Conservation (phyloP, 1,284 basidiomycete species). For the Cryptococcus jaspeensis region DNA sequence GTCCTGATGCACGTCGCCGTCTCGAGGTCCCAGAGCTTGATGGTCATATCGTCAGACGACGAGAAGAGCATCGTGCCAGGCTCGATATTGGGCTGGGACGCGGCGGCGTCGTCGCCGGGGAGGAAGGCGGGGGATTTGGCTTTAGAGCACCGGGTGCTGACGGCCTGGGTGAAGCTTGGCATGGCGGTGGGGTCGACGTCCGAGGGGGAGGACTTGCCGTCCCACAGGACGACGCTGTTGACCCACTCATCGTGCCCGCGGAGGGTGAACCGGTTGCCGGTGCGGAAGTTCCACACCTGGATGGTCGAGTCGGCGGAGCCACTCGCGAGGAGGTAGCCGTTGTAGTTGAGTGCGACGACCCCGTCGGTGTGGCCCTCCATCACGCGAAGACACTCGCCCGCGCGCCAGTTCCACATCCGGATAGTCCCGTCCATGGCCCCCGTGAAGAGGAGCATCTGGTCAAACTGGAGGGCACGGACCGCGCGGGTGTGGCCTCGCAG, state of each 20-base stretch:
- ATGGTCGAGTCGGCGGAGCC: slow-evolving; percentile 87
- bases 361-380: slow-evolving; percentile 88
- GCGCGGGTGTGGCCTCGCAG: slow-evolving; percentile 89
- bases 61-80: slow-evolving; percentile 93
- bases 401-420: slow-evolving; percentile 95
- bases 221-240: slow-evolving; percentile 92
- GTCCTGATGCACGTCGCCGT: slow-evolving; percentile 76
- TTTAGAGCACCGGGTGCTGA: slow-evolving; percentile 11
- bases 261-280: slow-evolving; percentile 86
- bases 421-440: slow-evolving; percentile 95
- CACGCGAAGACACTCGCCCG: slow-evolving; percentile 75
- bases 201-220: slow-evolving; percentile 59
- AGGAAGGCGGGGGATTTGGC: slow-evolving; percentile 12
- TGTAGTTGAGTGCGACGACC: slow-evolving; percentile 88
- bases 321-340: slow-evolving; percentile 86
- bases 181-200: slow-evolving; percentile 50
- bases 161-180: slow-evolving; percentile 44
- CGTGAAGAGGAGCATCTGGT: slow-evolving; percentile 92
- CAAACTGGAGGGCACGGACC: slow-evolving; percentile 91
- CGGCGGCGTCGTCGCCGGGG: slow-evolving; percentile 13
- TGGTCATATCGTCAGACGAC: slow-evolving; percentile 89
- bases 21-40: slow-evolving; percentile 91
- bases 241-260: slow-evolving; percentile 96
- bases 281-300: slow-evolving; percentile 89
- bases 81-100: slow-evolving; percentile 58